Evolutionary conservation across 257 asterid genomes (phyloP).

Genomic region (Plectranthus barbatus): DNA sequence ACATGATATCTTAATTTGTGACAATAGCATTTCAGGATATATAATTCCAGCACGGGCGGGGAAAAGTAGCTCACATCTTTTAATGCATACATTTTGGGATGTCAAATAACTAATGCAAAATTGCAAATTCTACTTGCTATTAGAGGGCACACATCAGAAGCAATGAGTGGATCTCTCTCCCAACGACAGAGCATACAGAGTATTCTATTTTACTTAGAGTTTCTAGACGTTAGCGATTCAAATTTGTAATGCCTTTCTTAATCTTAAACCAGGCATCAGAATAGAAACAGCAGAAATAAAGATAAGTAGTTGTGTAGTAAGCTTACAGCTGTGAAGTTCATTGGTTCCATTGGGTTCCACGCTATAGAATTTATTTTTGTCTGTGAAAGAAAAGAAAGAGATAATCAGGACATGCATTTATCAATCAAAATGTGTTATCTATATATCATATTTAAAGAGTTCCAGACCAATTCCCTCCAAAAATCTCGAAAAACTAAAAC

Average conservation of each 20-base stretch:
- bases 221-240: too few species aligned
- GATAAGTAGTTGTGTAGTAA: slow-evolving; percentile 3
- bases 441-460: too few species aligned
- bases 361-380: slow-evolving; percentile 81
- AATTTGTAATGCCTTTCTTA: neutral
- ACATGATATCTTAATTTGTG: slow-evolving; percentile 7
- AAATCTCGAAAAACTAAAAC: too few species aligned
- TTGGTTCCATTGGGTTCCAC: slow-evolving; percentile 98
- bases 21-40: neutral
- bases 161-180: too few species aligned
- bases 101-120: neutral
- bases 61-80: neutral
- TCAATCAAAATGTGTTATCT: too few species aligned
- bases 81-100: neutral
- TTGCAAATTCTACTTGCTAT: neutral
- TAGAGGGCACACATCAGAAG: neutral
- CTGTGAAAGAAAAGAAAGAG: slow-evolving; percentile 31
- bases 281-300: neutral
- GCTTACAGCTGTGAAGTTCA: slow-evolving; percentile 97
- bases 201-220: too few species aligned
- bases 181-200: too few species aligned
- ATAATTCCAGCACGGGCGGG: neutral
- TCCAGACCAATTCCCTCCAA: too few species aligned
- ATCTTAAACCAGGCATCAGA: slow-evolving; percentile 1
- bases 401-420: slow-evolving; percentile 4